These are phyloP conservation scores for Metrosideros polymorpha DNA, from an alignment of 441 rosid genomes.

Conservation along the genomic window DNA sequence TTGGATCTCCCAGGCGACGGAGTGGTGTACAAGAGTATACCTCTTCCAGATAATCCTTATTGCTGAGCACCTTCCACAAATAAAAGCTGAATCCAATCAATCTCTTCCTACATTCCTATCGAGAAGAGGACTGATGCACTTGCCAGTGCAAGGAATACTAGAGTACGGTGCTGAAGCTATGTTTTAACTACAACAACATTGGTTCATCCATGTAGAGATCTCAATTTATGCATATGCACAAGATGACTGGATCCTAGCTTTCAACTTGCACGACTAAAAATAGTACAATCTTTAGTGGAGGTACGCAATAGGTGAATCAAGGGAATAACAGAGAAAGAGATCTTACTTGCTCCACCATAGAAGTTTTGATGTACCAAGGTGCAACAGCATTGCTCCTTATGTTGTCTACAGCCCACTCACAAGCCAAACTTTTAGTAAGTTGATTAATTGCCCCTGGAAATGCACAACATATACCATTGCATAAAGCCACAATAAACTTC, in stretches of 20 bases:
- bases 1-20: conserved; percentile 40
- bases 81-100: neutral
- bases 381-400: conserved; percentile 59
- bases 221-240: neutral
- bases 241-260: neutral
- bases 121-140: neutral
- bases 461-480: neutral
- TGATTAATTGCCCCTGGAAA: conserved; percentile 54
- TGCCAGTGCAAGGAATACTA: neutral
- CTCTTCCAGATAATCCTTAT: conserved; percentile 33
- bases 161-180: neutral
- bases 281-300: neutral
- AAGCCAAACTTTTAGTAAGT: conserved; percentile 48
- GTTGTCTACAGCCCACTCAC: conserved; percentile 62
- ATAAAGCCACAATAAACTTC: neutral
- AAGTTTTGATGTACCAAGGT: conserved; percentile 64
- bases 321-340: neutral
- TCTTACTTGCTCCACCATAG: conserved; percentile 56
- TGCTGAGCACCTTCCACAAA: conserved; percentile 27
- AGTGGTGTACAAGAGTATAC: conserved; percentile 43
- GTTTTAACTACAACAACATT: neutral
- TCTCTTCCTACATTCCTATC: neutral
- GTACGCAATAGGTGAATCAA: neutral
- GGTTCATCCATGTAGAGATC: neutral
- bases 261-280: neutral